Evolutionary conservation across 495 filamentous ascomycete genomes (phyloP).

Genomic region (Neurospora terricola): DNA sequence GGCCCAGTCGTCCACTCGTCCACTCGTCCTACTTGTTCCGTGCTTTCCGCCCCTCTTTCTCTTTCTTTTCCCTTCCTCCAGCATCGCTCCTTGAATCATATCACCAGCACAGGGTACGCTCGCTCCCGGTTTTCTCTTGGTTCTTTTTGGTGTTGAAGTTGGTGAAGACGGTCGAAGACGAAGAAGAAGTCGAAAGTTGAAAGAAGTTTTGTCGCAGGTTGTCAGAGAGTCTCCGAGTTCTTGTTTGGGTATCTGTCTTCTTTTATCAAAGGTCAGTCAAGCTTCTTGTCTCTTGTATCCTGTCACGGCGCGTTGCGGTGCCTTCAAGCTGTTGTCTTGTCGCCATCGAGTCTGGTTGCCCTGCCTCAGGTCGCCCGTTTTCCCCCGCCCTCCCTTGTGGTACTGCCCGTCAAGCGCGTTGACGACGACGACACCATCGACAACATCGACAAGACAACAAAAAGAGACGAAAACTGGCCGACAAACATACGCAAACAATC

Average conservation of each 20-base stretch:
- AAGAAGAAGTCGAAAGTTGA: constrained; percentile 15
- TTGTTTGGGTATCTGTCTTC: constrained; percentile 1
- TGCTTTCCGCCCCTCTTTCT: constrained; percentile 16
- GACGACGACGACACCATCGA: background rate
- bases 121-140: background rate
- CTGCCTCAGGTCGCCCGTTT: background rate
- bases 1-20: constrained; percentile 3
- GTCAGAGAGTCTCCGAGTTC: constrained; percentile 2
- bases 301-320: background rate
- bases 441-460: background rate
- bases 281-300: background rate
- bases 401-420: background rate
- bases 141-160: constrained; percentile 23
- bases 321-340: background rate
- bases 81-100: constrained; percentile 10
- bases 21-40: constrained; percentile 16
- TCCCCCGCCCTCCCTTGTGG: background rate
- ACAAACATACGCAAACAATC: background rate
- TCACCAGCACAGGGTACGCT: constrained; percentile 4
- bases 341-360: background rate
- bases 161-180: constrained; percentile 21
- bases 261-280: constrained; percentile 13
- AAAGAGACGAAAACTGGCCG: background rate
- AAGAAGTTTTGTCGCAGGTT: constrained; percentile 9
- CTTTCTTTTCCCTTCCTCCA: constrained; percentile 13